phyloP scores from a whole-genome alignment of 169 alveolate species.

The Cystoisospora suis region DNA sequence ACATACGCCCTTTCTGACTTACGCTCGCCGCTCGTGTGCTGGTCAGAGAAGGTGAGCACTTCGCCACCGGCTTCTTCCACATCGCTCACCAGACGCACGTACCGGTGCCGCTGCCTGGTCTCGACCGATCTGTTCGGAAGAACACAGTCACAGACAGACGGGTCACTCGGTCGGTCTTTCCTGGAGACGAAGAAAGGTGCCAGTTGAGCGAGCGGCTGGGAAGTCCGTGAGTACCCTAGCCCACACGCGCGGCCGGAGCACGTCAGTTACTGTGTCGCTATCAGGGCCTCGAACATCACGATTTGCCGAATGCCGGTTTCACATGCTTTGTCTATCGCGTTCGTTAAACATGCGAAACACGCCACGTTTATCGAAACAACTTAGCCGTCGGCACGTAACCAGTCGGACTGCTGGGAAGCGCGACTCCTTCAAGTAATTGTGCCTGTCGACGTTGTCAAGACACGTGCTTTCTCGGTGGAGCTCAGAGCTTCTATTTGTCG shows the following conservation, averaged over 20 bases:
- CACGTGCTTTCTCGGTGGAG: too few relatives aligned
- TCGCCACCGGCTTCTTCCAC: conserved; percentile 54
- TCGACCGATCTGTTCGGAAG: conserved; percentile 5
- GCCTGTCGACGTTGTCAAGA: too few relatives aligned
- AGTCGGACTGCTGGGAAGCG: too few relatives aligned
- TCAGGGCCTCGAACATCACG: too few relatives aligned
- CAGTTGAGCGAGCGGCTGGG: not conserved
- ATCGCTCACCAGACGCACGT: conserved; percentile 38
- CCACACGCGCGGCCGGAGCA: not conserved
- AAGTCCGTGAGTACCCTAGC: not conserved
- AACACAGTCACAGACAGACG: not conserved
- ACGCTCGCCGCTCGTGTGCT: conserved; percentile 61
- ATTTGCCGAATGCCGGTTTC: too few relatives aligned
- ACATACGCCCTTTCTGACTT: too few relatives aligned
- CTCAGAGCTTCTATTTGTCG: too few relatives aligned
- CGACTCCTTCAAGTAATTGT: too few relatives aligned
- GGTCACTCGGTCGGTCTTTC: not conserved
- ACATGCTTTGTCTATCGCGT: too few relatives aligned
- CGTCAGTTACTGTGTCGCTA: not conserved
- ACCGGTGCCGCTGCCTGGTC: not conserved
- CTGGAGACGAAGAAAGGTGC: not conserved
- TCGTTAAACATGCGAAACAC: too few relatives aligned
- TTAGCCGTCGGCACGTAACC: too few relatives aligned
- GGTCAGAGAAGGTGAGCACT: conserved; percentile 53
- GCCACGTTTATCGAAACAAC: too few relatives aligned